Base-by-base conservation (phyloP, 495 filamentous ascomycete species). In the Aspergillus olivimuriae region DNA sequence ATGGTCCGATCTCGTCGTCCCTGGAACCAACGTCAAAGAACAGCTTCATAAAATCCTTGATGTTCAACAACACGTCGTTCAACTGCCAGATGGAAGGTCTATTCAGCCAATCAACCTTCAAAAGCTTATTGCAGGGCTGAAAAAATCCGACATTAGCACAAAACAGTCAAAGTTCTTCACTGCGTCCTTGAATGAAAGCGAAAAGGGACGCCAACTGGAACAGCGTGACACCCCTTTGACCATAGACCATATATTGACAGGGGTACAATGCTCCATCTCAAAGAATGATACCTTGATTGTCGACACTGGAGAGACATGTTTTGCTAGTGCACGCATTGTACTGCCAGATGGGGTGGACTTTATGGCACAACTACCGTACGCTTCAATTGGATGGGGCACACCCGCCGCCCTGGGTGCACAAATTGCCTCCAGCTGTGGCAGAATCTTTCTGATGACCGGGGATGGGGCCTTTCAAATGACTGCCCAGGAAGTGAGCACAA, bases 381-480 rank as follows among this genome's bases (percentile, higher is more conserved):
- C 34, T 3, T 46, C 46, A 3, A 44, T 48, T n/a, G 50, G 46
- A 9, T 52, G 49, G 49, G 36, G 24, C 40, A 16, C 47, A 11
- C 49, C 49, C 2, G 49, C 49, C 4, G 26, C 39, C 0, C 14
- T 52, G 2, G 49, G 49, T 2, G 43, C 14, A 20, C 49, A 52
- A 32, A 41, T 70, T 11, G 65, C 61, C 9, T 52, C 49, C 4
- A 55, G 58, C n/a, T 53, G 63, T 22, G 24, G 52, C n/a, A 50
- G 70, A 18, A 63, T 60, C 3, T 74, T 89, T 48, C 63, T 87
- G 43, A 80, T 87, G 55, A 82, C 80, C 5, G 85, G 83, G 20
- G 84, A 88, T 52, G 85, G 85, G 14, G 78, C 74, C 33, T 75
- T 88, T 53, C 82, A 89, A 52, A 67, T 88, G 17, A 86, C 83